Conservation (phyloP, 768 basidiomycete species). For the Phlebiopsis gigantea region DNA sequence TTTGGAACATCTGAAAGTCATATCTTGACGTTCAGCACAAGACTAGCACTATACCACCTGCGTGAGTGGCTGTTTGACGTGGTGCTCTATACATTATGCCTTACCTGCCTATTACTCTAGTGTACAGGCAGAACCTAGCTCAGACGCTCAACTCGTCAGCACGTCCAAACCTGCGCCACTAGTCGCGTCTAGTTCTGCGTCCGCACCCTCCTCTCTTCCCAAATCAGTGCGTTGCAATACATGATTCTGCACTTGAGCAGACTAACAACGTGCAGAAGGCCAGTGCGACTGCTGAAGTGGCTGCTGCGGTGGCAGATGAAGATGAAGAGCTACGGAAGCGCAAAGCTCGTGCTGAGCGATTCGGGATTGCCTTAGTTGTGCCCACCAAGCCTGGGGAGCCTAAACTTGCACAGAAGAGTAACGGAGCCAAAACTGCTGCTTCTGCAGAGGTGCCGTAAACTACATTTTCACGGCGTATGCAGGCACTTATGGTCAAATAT, state of each 20-base stretch:
- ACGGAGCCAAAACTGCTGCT: background rate
- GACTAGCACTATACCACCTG: background rate
- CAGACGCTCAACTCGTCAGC: background rate
- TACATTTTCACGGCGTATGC: background rate
- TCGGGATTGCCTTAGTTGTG: slow-evolving; percentile 58
- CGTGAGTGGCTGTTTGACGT: background rate
- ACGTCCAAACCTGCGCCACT: background rate
- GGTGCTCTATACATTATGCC: background rate
- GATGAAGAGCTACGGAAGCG: slow-evolving; percentile 55
- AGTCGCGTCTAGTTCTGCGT: background rate
- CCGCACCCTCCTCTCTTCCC: background rate
- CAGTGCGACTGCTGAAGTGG: slow-evolving; percentile 1
- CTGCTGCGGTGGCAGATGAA: slow-evolving; percentile 13
- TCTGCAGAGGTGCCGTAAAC: slow-evolving; percentile 13
- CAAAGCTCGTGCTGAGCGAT: slow-evolving; percentile 60
- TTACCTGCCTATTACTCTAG: background rate
- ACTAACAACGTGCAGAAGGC: background rate
- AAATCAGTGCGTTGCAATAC: background rate
- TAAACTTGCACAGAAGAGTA: slow-evolving; percentile 13
- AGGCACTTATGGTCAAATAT: background rate
- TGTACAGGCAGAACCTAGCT: background rate
- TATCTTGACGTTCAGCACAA: background rate
- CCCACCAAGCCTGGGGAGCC: slow-evolving; percentile 27
- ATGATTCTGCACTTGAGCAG: background rate
- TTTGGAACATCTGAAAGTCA: too few species aligned